Conservation (phyloP, 257 asterid species). For the Solanum etuberosum region DNA sequence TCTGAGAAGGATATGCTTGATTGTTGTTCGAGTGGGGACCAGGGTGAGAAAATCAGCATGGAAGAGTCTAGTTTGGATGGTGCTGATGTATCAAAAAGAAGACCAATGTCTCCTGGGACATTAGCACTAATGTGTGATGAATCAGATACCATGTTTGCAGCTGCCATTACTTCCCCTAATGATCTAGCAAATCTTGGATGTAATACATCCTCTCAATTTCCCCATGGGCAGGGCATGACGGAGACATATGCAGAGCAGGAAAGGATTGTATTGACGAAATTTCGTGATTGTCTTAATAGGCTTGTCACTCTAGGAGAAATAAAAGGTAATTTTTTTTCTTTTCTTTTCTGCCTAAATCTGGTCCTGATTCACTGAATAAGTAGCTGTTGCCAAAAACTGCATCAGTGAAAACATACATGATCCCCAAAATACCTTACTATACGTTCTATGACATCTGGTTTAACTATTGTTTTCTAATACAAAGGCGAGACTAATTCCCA, state of each 20-base stretch:
- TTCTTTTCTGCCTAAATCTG: neutral
- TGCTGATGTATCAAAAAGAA: constrained; percentile 50
- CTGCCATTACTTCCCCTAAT: constrained; percentile 35
- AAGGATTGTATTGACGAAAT: constrained; percentile 70
- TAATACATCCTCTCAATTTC: constrained; percentile 34
- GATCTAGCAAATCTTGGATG: constrained; percentile 25
- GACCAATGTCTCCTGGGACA: constrained; percentile 93
- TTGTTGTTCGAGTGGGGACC: constrained; percentile 28
- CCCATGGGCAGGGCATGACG: constrained; percentile 39
- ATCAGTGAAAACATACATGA: neutral
- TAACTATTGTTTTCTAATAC: neutral
- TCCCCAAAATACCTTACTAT: neutral
- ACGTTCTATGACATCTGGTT: neutral
- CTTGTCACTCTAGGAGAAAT: constrained; percentile 88
- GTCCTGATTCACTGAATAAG: neutral
- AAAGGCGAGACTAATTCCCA: neutral
- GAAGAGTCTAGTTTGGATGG: constrained; percentile 52
- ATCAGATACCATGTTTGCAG: constrained; percentile 58
- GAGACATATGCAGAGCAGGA: constrained; percentile 80
- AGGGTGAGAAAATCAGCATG: constrained; percentile 24
- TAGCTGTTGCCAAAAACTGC: neutral
- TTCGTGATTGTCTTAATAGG: constrained; percentile 85
- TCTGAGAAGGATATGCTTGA: constrained; percentile 23
- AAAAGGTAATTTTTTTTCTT: constrained; percentile 49
- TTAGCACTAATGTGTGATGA: constrained; percentile 97